Evolutionary conservation across 139 green algal species (phyloP).

Genomic region (Closterium sp.): DNA sequence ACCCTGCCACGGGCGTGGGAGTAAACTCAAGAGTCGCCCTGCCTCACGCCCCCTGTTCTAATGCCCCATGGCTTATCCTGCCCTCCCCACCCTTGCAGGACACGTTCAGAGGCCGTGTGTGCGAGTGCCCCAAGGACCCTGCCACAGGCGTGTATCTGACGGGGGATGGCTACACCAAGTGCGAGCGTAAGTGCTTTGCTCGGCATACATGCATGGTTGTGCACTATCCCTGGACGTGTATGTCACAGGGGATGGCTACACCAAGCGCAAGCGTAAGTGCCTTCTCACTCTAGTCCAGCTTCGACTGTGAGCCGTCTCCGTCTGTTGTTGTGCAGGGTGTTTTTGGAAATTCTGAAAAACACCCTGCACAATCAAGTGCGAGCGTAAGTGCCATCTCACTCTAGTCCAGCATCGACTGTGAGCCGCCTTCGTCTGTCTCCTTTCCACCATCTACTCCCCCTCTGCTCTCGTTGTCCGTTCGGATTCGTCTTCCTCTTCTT

Average conservation of each 20-base stretch:
- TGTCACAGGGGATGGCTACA: conserved; percentile 68
- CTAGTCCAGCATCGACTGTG: no score
- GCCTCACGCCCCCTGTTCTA: not conserved
- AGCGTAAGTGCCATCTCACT: no score
- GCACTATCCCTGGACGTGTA: conserved; percentile 29
- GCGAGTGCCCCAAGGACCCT: conserved; percentile 67
- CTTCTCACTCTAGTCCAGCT: no score
- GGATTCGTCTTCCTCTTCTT: not conserved
- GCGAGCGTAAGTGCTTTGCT: conserved; percentile 21
- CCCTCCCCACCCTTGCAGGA: conserved; percentile 38
- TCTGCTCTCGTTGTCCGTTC: no score
- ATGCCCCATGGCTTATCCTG: not conserved
- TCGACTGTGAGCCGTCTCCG: no score
- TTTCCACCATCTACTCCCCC: no score
- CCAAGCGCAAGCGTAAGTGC: conserved; percentile 62
- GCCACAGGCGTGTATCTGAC: conserved; percentile 38
- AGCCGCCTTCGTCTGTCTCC: no score
- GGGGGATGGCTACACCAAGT: conserved; percentile 79
- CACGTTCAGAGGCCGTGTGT: conserved; percentile 74
- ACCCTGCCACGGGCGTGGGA: conserved; percentile 52
- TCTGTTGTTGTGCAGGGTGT: no score
- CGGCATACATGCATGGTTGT: no score
- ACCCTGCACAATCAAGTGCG: no score
- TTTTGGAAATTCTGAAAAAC: no score
- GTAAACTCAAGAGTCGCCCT: no score